Conservation (phyloP, 305 asterid genomes). For the Euphrasia arctica region DNA sequence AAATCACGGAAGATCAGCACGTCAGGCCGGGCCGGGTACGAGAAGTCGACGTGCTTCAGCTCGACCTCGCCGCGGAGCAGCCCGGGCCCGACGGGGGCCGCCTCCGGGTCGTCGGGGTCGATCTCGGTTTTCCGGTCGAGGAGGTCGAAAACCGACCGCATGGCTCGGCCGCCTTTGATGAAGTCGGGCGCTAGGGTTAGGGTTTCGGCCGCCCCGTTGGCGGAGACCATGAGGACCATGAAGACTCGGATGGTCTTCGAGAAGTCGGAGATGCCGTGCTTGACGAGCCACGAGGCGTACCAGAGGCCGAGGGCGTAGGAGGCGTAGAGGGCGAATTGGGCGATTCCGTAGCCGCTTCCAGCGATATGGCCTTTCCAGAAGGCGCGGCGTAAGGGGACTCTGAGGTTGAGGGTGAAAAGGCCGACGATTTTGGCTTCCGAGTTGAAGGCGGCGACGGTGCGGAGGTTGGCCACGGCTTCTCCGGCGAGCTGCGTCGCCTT, state of each 20-base stretch:
- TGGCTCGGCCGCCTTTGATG: conserved; percentile 95
- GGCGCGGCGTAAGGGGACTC: conserved; percentile 67
- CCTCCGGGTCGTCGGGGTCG: conserved; percentile 82
- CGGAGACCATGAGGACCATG: conserved; percentile 99
- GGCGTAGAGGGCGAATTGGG: conserved; percentile 86
- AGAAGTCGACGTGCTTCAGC: conserved; percentile 84
- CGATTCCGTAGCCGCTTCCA: conserved; percentile 91
- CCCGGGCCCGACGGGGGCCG: conserved; percentile 54
- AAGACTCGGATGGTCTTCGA: conserved; percentile 94
- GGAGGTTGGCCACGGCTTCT: conserved; percentile 87
- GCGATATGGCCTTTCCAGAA: conserved; percentile 99
- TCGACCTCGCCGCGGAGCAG: conserved; percentile 85
- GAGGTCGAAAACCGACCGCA: conserved; percentile 88
- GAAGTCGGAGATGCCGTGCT: conserved; percentile 96
- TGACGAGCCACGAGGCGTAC: conserved; percentile 98
- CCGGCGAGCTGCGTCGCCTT: conserved; percentile 98
- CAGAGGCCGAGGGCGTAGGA: conserved; percentile 95
- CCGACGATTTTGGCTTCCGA: conserved; percentile 76
- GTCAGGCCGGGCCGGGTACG: conserved; percentile 91
- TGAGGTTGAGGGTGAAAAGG: conserved; percentile 66
- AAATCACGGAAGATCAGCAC: conserved; percentile 64
- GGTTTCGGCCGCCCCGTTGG: conserved; percentile 98
- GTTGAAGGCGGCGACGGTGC: conserved; percentile 97
- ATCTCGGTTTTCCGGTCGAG: conserved; percentile 93
- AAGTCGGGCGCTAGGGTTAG: conserved; percentile 94